A percentile compares a stretch with the other conserved stretches of the same genome.
Conservation (phyloP, 2,329 filamentous ascomycete genomes). For the Magnaporthales sp. region DNA sequence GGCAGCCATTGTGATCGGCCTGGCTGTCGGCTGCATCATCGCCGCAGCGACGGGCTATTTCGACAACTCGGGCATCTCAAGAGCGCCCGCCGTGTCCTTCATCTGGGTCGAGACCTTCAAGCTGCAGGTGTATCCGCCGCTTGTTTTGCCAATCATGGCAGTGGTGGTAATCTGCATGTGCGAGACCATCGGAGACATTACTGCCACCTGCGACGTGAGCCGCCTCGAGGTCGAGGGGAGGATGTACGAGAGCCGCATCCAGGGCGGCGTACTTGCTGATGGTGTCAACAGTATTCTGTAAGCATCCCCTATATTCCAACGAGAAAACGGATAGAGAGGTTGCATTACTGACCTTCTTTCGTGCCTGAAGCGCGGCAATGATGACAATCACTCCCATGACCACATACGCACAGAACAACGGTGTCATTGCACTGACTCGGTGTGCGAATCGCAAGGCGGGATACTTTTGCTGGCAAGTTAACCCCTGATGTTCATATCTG, state of each 20-base stretch:
- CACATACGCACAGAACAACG: conserved; percentile 78
- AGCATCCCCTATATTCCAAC: background rate
- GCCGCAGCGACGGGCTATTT: conserved; percentile 74
- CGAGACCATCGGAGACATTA: conserved; percentile 74
- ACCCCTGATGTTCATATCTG: too few species aligned
- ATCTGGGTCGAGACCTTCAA: conserved; percentile 74
- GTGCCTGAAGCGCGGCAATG: conserved; percentile 43
- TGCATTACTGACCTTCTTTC: background rate
- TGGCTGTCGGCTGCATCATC: conserved; percentile 70
- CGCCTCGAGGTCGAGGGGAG: conserved; percentile 64
- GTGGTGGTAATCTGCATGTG: conserved; percentile 67
- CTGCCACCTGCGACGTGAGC: conserved; percentile 74
- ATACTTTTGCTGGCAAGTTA: conserved; percentile 55
- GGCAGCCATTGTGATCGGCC: conserved; percentile 64
- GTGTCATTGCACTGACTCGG: conserved; percentile 71
- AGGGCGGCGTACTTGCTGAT: conserved; percentile 71
- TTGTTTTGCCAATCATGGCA: conserved; percentile 63
- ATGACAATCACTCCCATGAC: conserved; percentile 76
- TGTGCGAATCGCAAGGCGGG: conserved; percentile 77
- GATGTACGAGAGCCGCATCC: conserved; percentile 67
- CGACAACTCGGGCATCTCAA: conserved; percentile 60
- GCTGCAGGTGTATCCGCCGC: conserved; percentile 60
- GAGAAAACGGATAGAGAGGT: background rate
- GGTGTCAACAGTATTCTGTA: conserved; percentile 62
- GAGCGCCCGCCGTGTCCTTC: conserved; percentile 64